Evolutionary conservation across 148 eudicot species (phyloP).

Genomic region (Gaultheria prostrata): DNA sequence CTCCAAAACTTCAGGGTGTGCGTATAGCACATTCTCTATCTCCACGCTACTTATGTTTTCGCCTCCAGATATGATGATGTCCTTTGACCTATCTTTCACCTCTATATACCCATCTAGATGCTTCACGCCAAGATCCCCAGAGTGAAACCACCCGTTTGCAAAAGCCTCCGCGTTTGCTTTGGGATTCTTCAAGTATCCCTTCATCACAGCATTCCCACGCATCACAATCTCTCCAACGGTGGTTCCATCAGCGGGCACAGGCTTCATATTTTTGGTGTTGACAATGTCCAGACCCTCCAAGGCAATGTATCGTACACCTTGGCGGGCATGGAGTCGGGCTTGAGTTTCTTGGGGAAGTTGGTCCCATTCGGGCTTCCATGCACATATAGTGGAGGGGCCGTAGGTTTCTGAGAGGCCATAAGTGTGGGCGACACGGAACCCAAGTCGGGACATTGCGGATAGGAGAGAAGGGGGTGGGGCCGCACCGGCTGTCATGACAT

Average conservation of each 20-base stretch:
- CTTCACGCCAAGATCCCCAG: slow-evolving; percentile 87
- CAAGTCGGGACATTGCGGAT: slow-evolving; percentile 60
- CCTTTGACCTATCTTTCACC: slow-evolving; percentile 89
- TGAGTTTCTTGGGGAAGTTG: slow-evolving; percentile 52
- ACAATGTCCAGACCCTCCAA: slow-evolving; percentile 75
- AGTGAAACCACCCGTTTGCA: slow-evolving; percentile 82
- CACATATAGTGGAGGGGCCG: slow-evolving; percentile 83
- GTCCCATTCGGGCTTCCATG: slow-evolving; percentile 99
- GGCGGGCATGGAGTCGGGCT: slow-evolving; percentile 77
- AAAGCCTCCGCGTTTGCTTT: slow-evolving; percentile 81
- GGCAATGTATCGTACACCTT: slow-evolving; percentile 72
- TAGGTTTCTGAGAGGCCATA: slow-evolving; percentile 90
- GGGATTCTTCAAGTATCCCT: slow-evolving; percentile 87
- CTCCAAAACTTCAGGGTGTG: slow-evolving; percentile 64
- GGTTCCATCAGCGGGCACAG: slow-evolving; percentile 81
- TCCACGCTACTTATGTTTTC: slow-evolving; percentile 92
- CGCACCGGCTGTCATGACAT: slow-evolving; percentile 92
- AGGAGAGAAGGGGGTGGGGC: slow-evolving; percentile 88
- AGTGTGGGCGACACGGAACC: slow-evolving; percentile 88
- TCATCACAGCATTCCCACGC: slow-evolving; percentile 87
- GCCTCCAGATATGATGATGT: slow-evolving; percentile 91
- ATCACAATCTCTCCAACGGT: slow-evolving; percentile 83
- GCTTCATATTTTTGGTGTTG: slow-evolving; percentile 54
- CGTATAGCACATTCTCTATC: slow-evolving; percentile 69
- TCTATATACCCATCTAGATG: slow-evolving; percentile 85